Evolutionary conservation across 2,329 filamentous ascomycete species (phyloP).

Genomic region (Talaromyces atroroseus): DNA sequence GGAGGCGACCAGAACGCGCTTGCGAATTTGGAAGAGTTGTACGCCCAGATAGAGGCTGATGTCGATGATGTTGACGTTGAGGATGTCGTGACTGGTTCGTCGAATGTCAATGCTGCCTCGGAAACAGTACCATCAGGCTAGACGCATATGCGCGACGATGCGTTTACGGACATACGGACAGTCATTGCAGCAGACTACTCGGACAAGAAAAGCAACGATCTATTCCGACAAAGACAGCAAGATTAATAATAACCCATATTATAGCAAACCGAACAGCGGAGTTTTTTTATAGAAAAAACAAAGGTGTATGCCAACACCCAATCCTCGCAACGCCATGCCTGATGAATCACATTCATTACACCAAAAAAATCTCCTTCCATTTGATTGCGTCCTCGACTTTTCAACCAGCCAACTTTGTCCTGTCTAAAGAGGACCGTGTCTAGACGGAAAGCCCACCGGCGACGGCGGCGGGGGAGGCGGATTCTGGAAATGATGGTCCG

Average conservation of each 20-base stretch:
- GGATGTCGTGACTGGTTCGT: background rate
- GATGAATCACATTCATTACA: background rate
- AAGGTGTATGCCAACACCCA: background rate
- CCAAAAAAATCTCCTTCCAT: background rate
- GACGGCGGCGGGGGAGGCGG: conserved; percentile 29
- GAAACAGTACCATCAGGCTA: background rate
- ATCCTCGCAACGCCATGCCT: background rate
- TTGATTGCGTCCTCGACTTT: no score
- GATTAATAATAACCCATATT: background rate
- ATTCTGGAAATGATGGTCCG: conserved; percentile 11
- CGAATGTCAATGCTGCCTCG: background rate
- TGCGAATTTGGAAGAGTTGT: conserved; percentile 32
- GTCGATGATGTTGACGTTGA: background rate
- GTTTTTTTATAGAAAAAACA: no score
- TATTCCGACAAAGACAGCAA: no score
- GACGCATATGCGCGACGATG: no score
- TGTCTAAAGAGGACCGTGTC: background rate
- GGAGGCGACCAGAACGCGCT: conserved; percentile 34
- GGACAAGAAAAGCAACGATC: no score
- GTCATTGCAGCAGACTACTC: no score
- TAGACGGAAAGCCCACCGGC: conserved; percentile 21
- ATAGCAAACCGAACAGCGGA: background rate
- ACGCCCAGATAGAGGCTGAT: conserved; percentile 22
- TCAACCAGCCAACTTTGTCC: no score
- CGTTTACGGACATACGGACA: no score